A percentile compares a stretch with the other conserved stretches of the same genome.
These are phyloP conservation scores for Alloteropsis angusta DNA, from an alignment of 202 grass and related monocot genomes.

Conservation along the genomic window DNA sequence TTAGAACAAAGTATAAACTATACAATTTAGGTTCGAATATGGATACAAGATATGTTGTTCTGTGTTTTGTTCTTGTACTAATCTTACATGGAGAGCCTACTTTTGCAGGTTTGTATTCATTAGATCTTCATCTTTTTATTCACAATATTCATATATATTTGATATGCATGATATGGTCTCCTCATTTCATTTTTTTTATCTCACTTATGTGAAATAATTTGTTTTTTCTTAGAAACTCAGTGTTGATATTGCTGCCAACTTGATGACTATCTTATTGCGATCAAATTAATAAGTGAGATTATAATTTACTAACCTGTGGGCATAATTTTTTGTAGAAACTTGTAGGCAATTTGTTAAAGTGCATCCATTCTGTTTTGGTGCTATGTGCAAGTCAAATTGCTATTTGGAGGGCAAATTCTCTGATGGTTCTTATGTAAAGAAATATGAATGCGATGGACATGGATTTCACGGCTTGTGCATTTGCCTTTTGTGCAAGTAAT, in stretches of 20 bases:
- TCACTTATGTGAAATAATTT: too few species aligned
- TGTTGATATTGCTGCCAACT: neutral
- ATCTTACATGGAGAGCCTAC: neutral
- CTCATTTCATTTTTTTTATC: too few species aligned
- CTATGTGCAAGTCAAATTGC: neutral
- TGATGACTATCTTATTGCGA: neutral
- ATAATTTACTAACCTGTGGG: neutral
- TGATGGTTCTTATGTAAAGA: neutral
- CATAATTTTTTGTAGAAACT: neutral
- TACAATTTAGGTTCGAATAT: neutral
- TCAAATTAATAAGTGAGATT: neutral
- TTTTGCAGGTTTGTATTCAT: neutral
- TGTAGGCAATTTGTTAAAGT: neutral
- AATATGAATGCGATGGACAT: neutral
- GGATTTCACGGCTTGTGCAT: neutral
- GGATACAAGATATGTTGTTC: neutral
- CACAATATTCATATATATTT: neutral
- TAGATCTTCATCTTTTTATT: neutral
- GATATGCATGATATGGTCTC: neutral
- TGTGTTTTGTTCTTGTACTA: neutral
- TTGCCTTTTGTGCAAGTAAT: neutral
- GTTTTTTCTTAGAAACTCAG: neutral
- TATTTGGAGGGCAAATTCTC: neutral
- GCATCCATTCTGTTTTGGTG: neutral
- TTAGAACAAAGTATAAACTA: neutral